A percentile compares a stretch with the other conserved stretches of the same genome.
Evolutionary conservation across 768 basidiomycete genomes (phyloP).

Genomic region (Phylloporus rhodoxanthus): DNA sequence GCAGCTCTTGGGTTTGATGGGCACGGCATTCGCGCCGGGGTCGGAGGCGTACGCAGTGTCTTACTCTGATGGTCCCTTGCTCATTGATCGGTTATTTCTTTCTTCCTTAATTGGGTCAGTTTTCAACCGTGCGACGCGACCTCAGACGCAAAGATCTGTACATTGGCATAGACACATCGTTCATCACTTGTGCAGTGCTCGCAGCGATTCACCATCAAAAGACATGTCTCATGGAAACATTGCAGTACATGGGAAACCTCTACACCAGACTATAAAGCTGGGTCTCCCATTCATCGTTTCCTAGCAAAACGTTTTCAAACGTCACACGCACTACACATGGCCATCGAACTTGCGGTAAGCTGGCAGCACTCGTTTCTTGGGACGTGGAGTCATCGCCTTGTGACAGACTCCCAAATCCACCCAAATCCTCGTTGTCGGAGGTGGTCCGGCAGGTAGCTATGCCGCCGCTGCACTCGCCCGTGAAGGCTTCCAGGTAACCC

Average conservation of each 20-base stretch:
- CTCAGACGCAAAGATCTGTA: not conserved
- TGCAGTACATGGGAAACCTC: not conserved
- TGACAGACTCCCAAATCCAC: not conserved
- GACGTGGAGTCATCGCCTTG: not conserved
- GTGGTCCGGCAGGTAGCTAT: slow-evolving; percentile 1
- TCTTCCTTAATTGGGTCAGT: not conserved
- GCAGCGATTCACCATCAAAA: not conserved
- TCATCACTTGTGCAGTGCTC: not conserved
- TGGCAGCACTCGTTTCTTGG: not conserved
- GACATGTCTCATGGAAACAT: not conserved
- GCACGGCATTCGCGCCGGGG: not conserved
- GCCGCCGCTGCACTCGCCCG: slow-evolving; percentile 1
- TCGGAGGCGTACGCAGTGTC: not conserved
- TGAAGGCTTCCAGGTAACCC: not conserved
- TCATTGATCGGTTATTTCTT: not conserved
- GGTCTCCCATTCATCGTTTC: not conserved
- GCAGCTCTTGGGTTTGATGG: not conserved
- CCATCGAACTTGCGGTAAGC: not conserved
- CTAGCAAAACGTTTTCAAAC: not conserved
- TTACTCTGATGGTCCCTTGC: not conserved
- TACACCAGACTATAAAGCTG: not conserved
- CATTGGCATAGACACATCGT: not conserved
- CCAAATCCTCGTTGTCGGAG: slow-evolving; percentile 1
- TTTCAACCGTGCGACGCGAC: not conserved
- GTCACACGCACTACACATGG: not conserved